Evolutionary conservation across 2,329 filamentous ascomycete species (phyloP).

Genomic region (Knufia petricola): DNA sequence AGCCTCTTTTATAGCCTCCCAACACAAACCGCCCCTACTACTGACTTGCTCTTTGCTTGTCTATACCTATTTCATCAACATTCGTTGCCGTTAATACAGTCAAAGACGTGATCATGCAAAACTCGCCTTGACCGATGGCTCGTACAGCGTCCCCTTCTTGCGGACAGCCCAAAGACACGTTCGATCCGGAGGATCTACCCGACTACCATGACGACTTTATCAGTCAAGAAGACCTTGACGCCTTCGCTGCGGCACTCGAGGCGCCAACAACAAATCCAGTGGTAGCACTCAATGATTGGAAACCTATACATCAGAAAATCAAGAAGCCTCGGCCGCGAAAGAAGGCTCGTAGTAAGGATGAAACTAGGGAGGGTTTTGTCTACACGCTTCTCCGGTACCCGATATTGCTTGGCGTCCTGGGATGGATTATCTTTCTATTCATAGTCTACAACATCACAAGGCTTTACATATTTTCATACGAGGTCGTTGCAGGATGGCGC

Average conservation of each 20-base stretch:
- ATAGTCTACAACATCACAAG: constrained; percentile 70
- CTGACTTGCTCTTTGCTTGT: too few species aligned
- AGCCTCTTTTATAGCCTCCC: neutral
- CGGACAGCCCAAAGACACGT: neutral
- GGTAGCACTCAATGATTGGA: constrained; percentile 91
- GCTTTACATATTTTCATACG: constrained; percentile 84
- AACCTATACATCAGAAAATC: constrained; percentile 69
- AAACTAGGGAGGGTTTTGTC: constrained; percentile 86
- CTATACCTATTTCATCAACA: too few species aligned
- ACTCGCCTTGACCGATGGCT: neutral
- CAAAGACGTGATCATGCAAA: neutral
- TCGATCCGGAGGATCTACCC: constrained; percentile 44
- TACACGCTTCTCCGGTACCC: constrained; percentile 91
- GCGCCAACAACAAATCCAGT: constrained; percentile 70
- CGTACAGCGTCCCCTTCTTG: neutral
- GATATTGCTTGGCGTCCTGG: constrained; percentile 65
- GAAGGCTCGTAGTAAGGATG: constrained; percentile 60
- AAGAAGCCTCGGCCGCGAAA: constrained; percentile 39
- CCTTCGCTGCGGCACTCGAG: constrained; percentile 72
- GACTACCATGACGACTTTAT: constrained; percentile 74
- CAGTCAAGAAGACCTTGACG: constrained; percentile 58
- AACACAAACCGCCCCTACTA: too few species aligned
- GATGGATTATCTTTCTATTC: constrained; percentile 69
- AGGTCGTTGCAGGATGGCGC: constrained; percentile 83
- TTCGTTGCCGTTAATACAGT: too few species aligned